Evolutionary conservation across 768 basidiomycete species (phyloP).

Genomic region (Lactarius indigo): DNA sequence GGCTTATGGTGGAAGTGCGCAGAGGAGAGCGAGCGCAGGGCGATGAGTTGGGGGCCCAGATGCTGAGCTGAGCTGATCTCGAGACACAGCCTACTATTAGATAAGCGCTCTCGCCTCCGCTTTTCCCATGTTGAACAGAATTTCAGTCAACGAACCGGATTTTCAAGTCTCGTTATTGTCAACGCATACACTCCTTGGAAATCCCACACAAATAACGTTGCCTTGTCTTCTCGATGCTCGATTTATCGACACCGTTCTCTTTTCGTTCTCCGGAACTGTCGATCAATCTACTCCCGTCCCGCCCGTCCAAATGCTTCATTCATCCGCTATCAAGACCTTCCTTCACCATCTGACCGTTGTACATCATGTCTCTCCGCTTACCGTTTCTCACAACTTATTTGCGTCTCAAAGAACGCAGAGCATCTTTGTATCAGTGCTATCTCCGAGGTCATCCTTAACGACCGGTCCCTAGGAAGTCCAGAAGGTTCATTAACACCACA

Average conservation of each 20-base stretch:
- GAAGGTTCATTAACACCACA: slow-evolving; percentile 10
- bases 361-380: neutral
- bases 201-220: slow-evolving; percentile 31
- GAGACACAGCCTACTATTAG: slow-evolving; percentile 17
- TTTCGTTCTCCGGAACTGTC: slow-evolving; percentile 53
- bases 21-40: slow-evolving; percentile 1
- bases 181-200: slow-evolving; percentile 41
- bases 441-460: slow-evolving; percentile 18
- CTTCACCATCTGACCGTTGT: slow-evolving; percentile 41
- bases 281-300: slow-evolving; percentile 41
- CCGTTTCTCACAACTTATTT: slow-evolving; percentile 16
- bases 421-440: slow-evolving; percentile 16
- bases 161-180: slow-evolving; percentile 45
- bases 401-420: slow-evolving; percentile 44
- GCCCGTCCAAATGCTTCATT: slow-evolving; percentile 41
- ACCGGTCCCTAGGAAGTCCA: slow-evolving; percentile 6
- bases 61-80: slow-evolving; percentile 11
- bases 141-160: slow-evolving; percentile 44
- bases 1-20: slow-evolving; percentile 12
- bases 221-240: slow-evolving; percentile 46
- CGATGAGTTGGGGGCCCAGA: slow-evolving; percentile 9
- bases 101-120: slow-evolving; percentile 15
- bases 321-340: slow-evolving; percentile 50
- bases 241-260: slow-evolving; percentile 44
- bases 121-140: slow-evolving; percentile 28